These are phyloP conservation scores for Hortiboletus campestris DNA, from an alignment of 768 basidiomycete species.

Conservation along the genomic window DNA sequence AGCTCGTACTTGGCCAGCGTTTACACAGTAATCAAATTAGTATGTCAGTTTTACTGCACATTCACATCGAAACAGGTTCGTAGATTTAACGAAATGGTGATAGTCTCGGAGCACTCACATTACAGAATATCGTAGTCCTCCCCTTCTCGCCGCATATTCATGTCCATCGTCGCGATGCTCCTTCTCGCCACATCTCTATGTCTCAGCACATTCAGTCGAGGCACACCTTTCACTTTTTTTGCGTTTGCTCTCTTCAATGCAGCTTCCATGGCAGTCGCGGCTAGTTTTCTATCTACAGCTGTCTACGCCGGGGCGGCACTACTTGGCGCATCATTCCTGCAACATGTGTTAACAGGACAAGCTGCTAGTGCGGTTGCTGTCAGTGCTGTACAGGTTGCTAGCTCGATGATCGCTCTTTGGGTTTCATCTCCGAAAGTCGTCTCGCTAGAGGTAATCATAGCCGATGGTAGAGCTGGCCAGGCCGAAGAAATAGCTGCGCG, in stretches of 20 bases:
- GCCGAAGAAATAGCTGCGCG: not conserved
- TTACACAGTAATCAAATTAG: not conserved
- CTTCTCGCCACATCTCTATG: not conserved
- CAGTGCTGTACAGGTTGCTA: not conserved
- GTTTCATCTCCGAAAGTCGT: not conserved
- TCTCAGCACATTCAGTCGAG: not conserved
- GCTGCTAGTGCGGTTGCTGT: not conserved
- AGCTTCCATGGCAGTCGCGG: not conserved
- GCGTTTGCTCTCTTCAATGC: not conserved
- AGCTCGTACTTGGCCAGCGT: not conserved
- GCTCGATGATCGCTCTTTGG: conserved; percentile 1
- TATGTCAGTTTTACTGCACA: not conserved
- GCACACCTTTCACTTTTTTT: not conserved
- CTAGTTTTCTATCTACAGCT: not conserved
- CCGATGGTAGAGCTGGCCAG: not conserved
- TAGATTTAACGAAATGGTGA: not conserved
- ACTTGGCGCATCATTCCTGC: not conserved
- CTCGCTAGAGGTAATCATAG: not conserved
- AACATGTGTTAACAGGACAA: not conserved
- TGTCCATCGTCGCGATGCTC: not conserved
- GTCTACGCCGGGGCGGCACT: not conserved
- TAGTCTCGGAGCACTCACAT: not conserved
- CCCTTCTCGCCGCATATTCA: not conserved
- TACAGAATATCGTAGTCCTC: not conserved
- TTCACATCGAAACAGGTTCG: not conserved